Conservation (phyloP, 2,329 filamentous ascomycete species). For the Colletotrichum sp. region DNA sequence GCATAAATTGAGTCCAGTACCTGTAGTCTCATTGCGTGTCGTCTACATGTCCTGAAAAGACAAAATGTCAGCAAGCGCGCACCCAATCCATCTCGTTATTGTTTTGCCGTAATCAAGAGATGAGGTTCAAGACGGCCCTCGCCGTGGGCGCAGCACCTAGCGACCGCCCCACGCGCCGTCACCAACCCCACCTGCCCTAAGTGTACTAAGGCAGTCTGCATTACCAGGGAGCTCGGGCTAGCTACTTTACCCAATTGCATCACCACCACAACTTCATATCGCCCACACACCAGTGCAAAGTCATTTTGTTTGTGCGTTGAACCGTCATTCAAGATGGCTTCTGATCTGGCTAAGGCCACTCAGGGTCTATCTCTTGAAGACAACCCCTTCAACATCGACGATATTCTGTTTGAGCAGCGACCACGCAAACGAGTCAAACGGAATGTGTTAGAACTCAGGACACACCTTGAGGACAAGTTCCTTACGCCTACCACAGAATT, state of each 20-base stretch:
- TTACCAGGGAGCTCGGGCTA: not conserved
- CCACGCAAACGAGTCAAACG: slow-evolving; percentile 50
- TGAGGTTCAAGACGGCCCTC: not conserved
- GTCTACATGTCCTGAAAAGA: not conserved
- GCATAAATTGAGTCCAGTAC: not conserved
- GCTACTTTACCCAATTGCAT: not conserved
- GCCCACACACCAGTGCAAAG: not conserved
- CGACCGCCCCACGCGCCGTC: not conserved
- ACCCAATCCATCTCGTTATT: not conserved
- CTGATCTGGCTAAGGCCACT: slow-evolving; percentile 17
- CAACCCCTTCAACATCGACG: slow-evolving; percentile 51
- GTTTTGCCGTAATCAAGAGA: not conserved
- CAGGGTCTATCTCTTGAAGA: slow-evolving; percentile 15
- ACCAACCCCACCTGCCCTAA: not conserved
- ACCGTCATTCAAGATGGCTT: slow-evolving; percentile 9
- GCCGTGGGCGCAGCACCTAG: not conserved
- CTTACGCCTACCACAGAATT: slow-evolving; percentile 82
- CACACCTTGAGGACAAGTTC: slow-evolving; percentile 76
- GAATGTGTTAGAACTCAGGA: slow-evolving; percentile 69
- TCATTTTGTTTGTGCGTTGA: not conserved
- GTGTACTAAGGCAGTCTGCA: not conserved
- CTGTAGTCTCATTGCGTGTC: not conserved
- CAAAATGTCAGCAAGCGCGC: not conserved
- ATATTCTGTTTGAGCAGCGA: slow-evolving; percentile 56
- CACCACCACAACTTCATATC: not conserved